phyloP scores from a whole-genome alignment of 73 alveolate species.

The Paramecium caudatum region DNA sequence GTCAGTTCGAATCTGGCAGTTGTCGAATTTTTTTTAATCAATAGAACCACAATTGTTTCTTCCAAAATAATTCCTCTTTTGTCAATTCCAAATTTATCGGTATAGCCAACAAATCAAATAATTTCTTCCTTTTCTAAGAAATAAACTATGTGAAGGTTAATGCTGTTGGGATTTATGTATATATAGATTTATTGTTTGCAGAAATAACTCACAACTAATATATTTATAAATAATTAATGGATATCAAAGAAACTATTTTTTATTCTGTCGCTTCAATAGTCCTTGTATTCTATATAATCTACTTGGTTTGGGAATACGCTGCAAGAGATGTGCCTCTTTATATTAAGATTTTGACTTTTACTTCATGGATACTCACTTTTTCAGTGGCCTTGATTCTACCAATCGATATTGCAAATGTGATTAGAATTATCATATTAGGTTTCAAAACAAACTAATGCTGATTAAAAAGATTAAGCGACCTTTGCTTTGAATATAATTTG shows the following conservation, averaged over 20 bases:
- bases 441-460: background rate
- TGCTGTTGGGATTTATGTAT: too few relatives aligned
- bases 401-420: constrained; percentile 65
- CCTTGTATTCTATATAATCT: constrained; percentile 42
- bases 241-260: background rate
- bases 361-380: constrained; percentile 71
- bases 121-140: too few relatives aligned
- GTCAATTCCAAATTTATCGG: too few relatives aligned
- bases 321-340: constrained; percentile 61
- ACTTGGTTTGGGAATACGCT: constrained; percentile 72
- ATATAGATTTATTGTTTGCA: too few relatives aligned
- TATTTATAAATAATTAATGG: too few relatives aligned
- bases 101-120: too few relatives aligned
- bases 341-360: constrained; percentile 62
- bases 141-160: too few relatives aligned
- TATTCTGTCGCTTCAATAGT: constrained; percentile 4
- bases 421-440: background rate
- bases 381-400: constrained; percentile 70
- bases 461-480: background rate
- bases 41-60: too few relatives aligned
- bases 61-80: too few relatives aligned
- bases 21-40: too few relatives aligned
- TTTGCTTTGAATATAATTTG: background rate
- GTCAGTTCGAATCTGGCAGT: too few relatives aligned
- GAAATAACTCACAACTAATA: too few relatives aligned